Percentiles rank a stretch among this genome's conserved stretches.
These are phyloP conservation scores for Phytophthora niederhauseri DNA, from an alignment of 352 stramenopile species.

Conservation along the genomic window DNA sequence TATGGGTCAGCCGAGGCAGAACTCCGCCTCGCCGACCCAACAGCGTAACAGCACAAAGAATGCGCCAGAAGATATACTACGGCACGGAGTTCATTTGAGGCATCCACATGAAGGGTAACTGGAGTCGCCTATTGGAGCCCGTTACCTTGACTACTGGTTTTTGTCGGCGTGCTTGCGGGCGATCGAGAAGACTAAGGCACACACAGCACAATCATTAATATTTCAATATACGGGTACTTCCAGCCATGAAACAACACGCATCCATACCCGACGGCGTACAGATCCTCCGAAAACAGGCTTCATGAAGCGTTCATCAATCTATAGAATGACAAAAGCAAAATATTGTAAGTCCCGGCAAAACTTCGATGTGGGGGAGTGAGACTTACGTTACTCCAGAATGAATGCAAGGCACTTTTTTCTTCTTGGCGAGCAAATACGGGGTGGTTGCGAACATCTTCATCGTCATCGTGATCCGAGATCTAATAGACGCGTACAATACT, in stretches of 20 bases:
- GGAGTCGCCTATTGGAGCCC: constrained; percentile 9
- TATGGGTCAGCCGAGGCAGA: constrained; percentile 14
- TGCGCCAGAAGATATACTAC: not conserved
- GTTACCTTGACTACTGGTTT: not conserved
- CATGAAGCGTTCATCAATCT: constrained; percentile 74
- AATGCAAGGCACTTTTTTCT: constrained; percentile 46
- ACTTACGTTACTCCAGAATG: constrained; percentile 70
- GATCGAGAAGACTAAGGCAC: constrained; percentile 3
- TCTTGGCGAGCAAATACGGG: constrained; percentile 29
- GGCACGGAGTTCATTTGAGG: not conserved
- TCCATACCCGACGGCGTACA: constrained; percentile 25
- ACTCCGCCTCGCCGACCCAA: constrained; percentile 25
- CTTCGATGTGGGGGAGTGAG: not conserved
- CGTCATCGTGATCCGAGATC: constrained; percentile 50
- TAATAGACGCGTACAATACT: constrained; percentile 4
- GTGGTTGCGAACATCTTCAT: constrained; percentile 35
- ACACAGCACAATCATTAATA: not conserved
- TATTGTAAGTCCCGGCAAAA: not conserved
- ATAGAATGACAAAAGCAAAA: not conserved
- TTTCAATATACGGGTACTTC: not conserved
- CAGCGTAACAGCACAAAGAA: constrained; percentile 5
- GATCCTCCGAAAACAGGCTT: constrained; percentile 72
- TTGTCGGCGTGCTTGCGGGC: constrained; percentile 9
- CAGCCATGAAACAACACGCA: not conserved
- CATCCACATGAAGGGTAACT: not conserved